Evolutionary conservation across 768 basidiomycete species (phyloP).

Genomic region (Boletus rubescentipes): DNA sequence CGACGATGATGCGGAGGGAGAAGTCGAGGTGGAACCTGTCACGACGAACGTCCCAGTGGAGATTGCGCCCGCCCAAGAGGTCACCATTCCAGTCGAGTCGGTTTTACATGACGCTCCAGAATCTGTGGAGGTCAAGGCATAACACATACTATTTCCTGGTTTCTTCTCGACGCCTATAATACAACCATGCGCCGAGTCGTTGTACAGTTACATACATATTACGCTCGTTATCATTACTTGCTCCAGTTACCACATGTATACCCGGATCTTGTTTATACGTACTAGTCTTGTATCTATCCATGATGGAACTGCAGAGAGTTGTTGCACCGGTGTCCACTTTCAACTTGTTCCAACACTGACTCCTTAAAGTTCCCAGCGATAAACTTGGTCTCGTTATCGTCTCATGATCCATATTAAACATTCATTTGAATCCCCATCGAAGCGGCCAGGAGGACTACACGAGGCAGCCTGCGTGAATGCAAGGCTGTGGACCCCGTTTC

Average conservation of each 20-base stretch:
- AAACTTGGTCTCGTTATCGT: not conserved
- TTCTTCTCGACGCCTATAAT: constrained; percentile 8
- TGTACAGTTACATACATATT: constrained; percentile 9
- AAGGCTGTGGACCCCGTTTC: constrained; percentile 15
- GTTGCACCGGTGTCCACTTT: no score
- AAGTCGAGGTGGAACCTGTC: constrained; percentile 2
- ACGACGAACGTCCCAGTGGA: not conserved
- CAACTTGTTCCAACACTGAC: no score
- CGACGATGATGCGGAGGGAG: constrained; percentile 5
- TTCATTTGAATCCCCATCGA: constrained; percentile 7
- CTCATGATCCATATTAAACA: no score
- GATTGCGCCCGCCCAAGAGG: constrained; percentile 3
- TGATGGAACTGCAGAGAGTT: not conserved
- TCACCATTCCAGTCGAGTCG: constrained; percentile 3
- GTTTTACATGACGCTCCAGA: constrained; percentile 10
- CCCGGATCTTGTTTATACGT: constrained; percentile 21
- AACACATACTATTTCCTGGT: not conserved
- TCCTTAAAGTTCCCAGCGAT: no score
- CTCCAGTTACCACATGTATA: constrained; percentile 22
- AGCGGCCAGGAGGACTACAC: constrained; percentile 24
- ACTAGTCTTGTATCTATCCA: constrained; percentile 1
- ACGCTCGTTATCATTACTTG: constrained; percentile 6
- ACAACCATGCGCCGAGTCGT: not conserved
- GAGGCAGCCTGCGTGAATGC: constrained; percentile 18
- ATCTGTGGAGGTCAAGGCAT: constrained; percentile 23